These are phyloP conservation scores for Truncatella angustata DNA, from an alignment of 2,329 filamentous ascomycete genomes.

Conservation along the genomic window DNA sequence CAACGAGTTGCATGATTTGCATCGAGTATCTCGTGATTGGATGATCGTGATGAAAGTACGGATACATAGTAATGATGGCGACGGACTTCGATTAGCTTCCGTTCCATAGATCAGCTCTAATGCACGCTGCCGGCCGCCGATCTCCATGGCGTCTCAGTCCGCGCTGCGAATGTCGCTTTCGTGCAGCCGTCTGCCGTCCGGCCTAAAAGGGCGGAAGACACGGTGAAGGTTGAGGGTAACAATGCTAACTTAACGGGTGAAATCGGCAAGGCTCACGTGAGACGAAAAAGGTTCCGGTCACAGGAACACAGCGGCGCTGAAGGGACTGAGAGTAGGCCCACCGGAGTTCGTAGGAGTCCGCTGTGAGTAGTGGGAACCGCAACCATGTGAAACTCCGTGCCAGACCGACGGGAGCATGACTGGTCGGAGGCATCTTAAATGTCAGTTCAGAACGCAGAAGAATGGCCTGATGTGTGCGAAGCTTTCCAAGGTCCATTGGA, in stretches of 20 bases:
- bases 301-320: not conserved
- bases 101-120: not conserved
- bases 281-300: not conserved
- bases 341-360: constrained; percentile 8
- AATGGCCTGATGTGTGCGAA: not conserved
- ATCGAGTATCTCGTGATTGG: not conserved
- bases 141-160: not conserved
- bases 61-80: no score
- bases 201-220: not conserved
- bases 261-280: constrained; percentile 5
- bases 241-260: constrained; percentile 4
- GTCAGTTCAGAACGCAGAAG: constrained; percentile 7
- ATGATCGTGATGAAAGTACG: no score
- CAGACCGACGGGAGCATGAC: constrained; percentile 1
- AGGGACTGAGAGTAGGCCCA: not conserved
- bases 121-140: not conserved
- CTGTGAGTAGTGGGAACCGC: not conserved
- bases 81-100: not conserved
- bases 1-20: no score
- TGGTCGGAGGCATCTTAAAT: not conserved
- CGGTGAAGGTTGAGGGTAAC: not conserved
- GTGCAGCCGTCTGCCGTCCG: not conserved
- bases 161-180: not conserved
- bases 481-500: not conserved
- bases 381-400: constrained; percentile 8